These are phyloP conservation scores for Przewalskia tangutica DNA, from an alignment of 257 asterid genomes.

Conservation along the genomic window DNA sequence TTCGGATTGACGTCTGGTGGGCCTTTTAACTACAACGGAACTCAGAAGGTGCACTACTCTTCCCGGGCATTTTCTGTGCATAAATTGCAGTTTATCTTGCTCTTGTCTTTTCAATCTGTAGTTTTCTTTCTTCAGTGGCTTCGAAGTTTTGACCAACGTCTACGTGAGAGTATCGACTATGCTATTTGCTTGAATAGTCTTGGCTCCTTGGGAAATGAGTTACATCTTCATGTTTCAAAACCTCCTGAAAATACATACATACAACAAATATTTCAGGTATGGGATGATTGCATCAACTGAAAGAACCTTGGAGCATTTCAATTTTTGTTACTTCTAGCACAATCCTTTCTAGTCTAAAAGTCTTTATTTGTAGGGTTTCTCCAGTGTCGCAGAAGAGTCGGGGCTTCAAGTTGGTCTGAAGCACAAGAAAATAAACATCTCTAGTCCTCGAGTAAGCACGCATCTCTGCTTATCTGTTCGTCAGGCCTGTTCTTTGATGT, in stretches of 20 bases:
- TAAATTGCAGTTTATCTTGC: not conserved
- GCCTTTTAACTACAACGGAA: conserved; percentile 87
- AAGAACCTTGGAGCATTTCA: not conserved
- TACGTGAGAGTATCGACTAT: conserved; percentile 85
- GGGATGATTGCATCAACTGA: conserved; percentile 3
- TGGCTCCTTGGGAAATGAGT: conserved; percentile 49
- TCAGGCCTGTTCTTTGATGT: not conserved
- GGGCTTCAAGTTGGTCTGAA: conserved; percentile 78
- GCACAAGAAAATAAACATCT: conserved; percentile 97
- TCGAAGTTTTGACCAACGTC: conserved; percentile 75
- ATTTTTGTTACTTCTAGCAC: not conserved
- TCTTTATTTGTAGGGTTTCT: conserved; percentile 58
- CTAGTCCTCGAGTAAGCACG: conserved; percentile 81
- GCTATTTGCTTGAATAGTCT: conserved; percentile 92
- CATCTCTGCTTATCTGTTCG: not conserved
- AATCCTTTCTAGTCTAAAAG: conserved; percentile 13
- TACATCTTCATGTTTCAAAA: conserved; percentile 86
- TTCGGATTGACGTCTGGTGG: conserved; percentile 95
- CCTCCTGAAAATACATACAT: conserved; percentile 79
- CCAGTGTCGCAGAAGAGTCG: conserved; percentile 64
- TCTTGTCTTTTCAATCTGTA: conserved; percentile 16
- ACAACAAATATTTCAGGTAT: conserved; percentile 86
- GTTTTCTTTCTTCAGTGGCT: conserved; percentile 62
- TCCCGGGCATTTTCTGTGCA: not conserved
- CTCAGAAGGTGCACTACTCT: conserved; percentile 52